Conservation (phyloP, 257 asterid genomes). For the Solanum pennellii region DNA sequence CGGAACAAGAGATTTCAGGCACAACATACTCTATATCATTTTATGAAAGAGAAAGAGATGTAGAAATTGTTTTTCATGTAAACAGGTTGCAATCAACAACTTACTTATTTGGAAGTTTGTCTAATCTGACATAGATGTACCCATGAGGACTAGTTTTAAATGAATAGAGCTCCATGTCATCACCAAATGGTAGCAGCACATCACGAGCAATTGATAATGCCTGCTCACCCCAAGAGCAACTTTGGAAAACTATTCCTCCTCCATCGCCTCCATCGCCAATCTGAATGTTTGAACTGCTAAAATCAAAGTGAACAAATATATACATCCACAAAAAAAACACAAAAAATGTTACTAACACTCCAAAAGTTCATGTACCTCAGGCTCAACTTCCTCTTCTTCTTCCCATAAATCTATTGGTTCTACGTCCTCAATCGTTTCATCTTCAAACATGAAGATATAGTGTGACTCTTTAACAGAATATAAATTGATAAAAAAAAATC, state of each 20-base stretch:
- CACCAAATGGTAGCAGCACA: constrained; percentile 43
- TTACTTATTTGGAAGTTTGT: constrained; percentile 66
- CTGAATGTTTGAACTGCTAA: constrained; percentile 15
- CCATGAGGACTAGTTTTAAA: constrained; percentile 80
- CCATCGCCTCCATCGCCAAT: constrained; percentile 95
- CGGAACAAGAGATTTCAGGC: not conserved
- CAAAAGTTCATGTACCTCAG: constrained; percentile 37
- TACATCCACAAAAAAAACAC: not conserved
- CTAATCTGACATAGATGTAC: constrained; percentile 77
- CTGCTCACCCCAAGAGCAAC: constrained; percentile 77
- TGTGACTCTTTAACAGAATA: not conserved
- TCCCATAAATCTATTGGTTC: constrained; percentile 90
- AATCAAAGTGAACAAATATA: not conserved
- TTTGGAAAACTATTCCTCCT: constrained; percentile 67
- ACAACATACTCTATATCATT: not conserved
- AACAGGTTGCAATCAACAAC: constrained; percentile 1
- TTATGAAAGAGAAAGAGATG: not conserved
- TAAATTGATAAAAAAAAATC: not conserved
- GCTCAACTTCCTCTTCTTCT: constrained; percentile 76
- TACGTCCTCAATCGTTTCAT: constrained; percentile 38
- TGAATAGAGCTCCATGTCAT: constrained; percentile 60
- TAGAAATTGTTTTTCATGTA: not conserved
- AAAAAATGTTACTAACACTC: not conserved
- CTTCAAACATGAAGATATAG: constrained; percentile 15
- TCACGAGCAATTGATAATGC: constrained; percentile 48